Conservation (phyloP, 805 yeast genomes). For the Candida methanosorbosa region DNA sequence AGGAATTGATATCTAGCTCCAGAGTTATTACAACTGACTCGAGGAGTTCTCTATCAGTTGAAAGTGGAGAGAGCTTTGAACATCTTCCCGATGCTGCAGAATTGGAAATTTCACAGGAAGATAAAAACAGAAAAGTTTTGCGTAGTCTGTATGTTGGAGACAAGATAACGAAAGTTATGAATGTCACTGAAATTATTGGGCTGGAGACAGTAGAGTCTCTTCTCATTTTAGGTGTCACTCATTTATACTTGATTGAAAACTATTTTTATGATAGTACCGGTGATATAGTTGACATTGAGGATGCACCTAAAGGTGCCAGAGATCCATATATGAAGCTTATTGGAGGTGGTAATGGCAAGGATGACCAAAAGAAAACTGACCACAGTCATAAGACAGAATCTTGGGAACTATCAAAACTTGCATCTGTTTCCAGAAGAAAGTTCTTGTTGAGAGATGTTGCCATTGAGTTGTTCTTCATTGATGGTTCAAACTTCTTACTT, state of each 20-base stretch:
- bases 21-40: not conserved
- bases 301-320: slow-evolving; percentile 51
- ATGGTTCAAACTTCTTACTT: slow-evolving; percentile 63
- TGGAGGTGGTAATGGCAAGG: slow-evolving; percentile 28
- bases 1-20: not conserved
- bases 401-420: slow-evolving; percentile 55
- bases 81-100: slow-evolving; percentile 31
- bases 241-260: slow-evolving; percentile 60
- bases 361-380: slow-evolving; percentile 5
- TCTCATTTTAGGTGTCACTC: slow-evolving; percentile 56
- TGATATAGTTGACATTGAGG: slow-evolving; percentile 55
- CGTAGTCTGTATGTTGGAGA: slow-evolving; percentile 65
- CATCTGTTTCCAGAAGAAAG: slow-evolving; percentile 63
- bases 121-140: slow-evolving; percentile 66
- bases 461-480: slow-evolving; percentile 63
- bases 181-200: slow-evolving; percentile 68
- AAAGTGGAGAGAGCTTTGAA: slow-evolving; percentile 27
- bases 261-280: slow-evolving; percentile 46
- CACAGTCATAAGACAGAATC: slow-evolving; percentile 38
- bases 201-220: slow-evolving; percentile 71
- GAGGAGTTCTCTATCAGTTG: slow-evolving; percentile 3
- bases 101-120: slow-evolving; percentile 38
- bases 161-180: slow-evolving; percentile 62
- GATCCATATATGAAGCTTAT: slow-evolving; percentile 66
- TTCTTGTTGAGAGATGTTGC: slow-evolving; percentile 77